Conservation (phyloP, 2,329 filamentous ascomycete genomes). For the Stachybotrys echinatus region DNA sequence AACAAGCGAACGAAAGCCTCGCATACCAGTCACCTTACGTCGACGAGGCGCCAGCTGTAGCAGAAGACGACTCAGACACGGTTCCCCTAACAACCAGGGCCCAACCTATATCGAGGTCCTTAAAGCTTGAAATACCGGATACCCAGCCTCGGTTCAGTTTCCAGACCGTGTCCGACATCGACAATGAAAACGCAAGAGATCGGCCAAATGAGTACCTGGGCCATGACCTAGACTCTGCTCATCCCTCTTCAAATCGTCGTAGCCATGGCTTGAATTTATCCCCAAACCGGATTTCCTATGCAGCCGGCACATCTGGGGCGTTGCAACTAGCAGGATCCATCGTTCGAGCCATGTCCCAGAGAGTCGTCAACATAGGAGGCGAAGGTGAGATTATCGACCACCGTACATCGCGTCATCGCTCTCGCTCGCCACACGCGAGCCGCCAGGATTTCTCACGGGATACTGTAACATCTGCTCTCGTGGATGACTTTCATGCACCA, state of each 20-base stretch:
- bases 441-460: conserved; percentile 20
- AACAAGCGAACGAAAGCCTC: conserved; percentile 22
- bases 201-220: conserved; percentile 43
- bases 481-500: conserved; percentile 36
- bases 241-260: conserved; percentile 42
- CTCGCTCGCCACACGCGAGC: conserved; percentile 46
- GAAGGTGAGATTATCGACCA: conserved; percentile 80
- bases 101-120: conserved; percentile 48
- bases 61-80: conserved; percentile 51
- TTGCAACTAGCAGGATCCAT: conserved; percentile 68
- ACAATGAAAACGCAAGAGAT: conserved; percentile 46
- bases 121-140: conserved; percentile 34
- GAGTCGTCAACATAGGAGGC: conserved; percentile 95
- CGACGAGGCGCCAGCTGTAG: conserved; percentile 23
- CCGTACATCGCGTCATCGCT: conserved; percentile 57
- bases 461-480: conserved; percentile 26
- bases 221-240: conserved; percentile 53
- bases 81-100: conserved; percentile 52
- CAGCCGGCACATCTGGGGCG: conserved; percentile 58
- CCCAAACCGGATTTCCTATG: conserved; percentile 53
- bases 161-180: conserved; percentile 50
- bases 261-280: conserved; percentile 53
- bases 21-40: conserved; percentile 18
- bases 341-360: conserved; percentile 85
- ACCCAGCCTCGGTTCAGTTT: conserved; percentile 48